phyloP scores from a whole-genome alignment of 2,329 filamentous ascomycete genomes.

The Chalaropsis thielavioides region DNA sequence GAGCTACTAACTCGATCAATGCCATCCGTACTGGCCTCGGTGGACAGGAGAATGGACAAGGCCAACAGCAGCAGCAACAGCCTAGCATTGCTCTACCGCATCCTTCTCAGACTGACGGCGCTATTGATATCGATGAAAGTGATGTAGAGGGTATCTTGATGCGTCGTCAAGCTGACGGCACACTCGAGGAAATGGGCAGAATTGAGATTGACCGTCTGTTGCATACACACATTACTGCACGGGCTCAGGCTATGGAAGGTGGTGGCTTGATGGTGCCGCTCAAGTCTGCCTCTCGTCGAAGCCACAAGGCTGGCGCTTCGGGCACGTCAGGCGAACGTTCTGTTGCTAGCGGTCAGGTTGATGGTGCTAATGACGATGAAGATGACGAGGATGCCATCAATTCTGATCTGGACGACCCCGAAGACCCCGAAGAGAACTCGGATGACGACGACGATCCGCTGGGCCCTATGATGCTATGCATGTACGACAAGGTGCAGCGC shows the following conservation, averaged over 20 bases:
- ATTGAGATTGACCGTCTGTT: constrained; percentile 55
- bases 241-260: constrained; percentile 55
- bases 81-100: constrained; percentile 24
- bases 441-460: constrained; percentile 76
- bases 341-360: constrained; percentile 35
- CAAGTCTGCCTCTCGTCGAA: constrained; percentile 34
- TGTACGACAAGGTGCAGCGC: constrained; percentile 96
- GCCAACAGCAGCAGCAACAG: constrained; percentile 20
- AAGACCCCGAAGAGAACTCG: constrained; percentile 70
- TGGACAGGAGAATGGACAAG: constrained; percentile 26
- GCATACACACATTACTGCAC: constrained; percentile 50
- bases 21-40: constrained; percentile 38
- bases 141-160: constrained; percentile 46
- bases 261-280: constrained; percentile 64
- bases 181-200: constrained; percentile 41
- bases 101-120: constrained; percentile 55
- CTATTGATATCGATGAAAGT: constrained; percentile 42
- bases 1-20: constrained; percentile 52
- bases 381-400: constrained; percentile 93
- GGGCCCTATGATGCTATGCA: constrained; percentile 91
- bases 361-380: constrained; percentile 44
- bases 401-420: constrained; percentile 89
- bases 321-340: constrained; percentile 20
- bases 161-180: constrained; percentile 39
- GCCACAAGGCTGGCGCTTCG: not conserved